Conservation (phyloP, 108 stramenopile species). For the Cyclotella cryptica region DNA sequence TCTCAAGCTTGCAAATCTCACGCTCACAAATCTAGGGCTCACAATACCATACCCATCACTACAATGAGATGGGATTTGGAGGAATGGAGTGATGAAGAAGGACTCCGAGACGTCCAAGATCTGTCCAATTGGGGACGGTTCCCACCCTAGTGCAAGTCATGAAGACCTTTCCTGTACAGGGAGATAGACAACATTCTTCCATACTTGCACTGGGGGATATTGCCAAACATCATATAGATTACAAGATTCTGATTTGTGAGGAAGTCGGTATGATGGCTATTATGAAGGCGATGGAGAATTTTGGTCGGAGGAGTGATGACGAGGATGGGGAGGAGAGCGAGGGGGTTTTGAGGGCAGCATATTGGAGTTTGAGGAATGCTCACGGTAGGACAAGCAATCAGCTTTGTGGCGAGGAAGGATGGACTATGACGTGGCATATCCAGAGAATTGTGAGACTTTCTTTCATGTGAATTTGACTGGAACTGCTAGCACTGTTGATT, state of each 20-base stretch:
- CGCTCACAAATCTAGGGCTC: no score
- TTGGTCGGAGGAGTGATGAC: neutral
- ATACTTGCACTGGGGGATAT: neutral
- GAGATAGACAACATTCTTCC: neutral
- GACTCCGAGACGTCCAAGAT: no score
- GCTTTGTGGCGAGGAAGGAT: neutral
- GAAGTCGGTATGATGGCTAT: neutral
- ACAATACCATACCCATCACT: no score
- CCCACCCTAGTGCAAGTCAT: neutral
- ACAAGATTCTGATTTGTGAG: no score
- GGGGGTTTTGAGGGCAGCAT: neutral
- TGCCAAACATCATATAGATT: neutral
- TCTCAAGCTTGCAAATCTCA: no score
- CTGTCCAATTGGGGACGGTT: neutral
- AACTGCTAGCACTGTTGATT: neutral
- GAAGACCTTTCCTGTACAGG: neutral
- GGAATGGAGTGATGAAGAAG: no score
- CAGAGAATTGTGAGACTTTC: neutral
- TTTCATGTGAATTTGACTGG: neutral
- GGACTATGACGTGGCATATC: slow-evolving; percentile 2
- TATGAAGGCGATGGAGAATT: neutral
- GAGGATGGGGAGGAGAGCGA: neutral
- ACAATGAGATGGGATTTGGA: no score
- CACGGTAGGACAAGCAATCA: neutral
- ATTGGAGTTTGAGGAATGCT: slow-evolving; percentile 5